phyloP scores from a whole-genome alignment of 768 basidiomycete species.

The Lepiota venenata region DNA sequence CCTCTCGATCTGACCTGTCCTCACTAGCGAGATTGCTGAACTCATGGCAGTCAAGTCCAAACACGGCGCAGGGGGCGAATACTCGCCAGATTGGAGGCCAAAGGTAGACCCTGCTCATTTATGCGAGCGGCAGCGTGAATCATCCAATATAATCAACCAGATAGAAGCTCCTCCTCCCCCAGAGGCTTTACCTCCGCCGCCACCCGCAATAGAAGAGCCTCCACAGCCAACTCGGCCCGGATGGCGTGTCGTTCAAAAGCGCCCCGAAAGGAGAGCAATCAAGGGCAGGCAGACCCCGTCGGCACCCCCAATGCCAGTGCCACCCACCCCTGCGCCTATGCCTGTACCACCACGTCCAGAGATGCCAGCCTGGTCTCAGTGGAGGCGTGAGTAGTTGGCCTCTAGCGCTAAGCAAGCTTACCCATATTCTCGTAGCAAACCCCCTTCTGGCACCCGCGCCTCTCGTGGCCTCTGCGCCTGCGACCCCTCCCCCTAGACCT shows the following conservation, averaged over 20 bases:
- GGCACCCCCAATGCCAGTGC: conserved; percentile 31
- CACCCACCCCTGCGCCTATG: conserved; percentile 33
- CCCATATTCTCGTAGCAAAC: conserved; percentile 45
- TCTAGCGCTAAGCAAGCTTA: not conserved
- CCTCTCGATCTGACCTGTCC: not conserved
- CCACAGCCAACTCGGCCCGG: conserved; percentile 56
- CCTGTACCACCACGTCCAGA: conserved; percentile 48
- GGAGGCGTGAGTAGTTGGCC: conserved; percentile 59
- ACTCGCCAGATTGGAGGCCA: conserved; percentile 70
- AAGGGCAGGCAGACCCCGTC: conserved; percentile 37
- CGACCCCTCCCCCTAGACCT: conserved; percentile 47
- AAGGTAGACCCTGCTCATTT: conserved; percentile 34
- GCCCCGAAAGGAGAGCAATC: conserved; percentile 46
- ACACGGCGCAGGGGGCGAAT: conserved; percentile 77
- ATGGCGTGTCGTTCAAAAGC: conserved; percentile 73
- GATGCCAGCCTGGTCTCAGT: conserved; percentile 80
- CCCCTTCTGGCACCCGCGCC: conserved; percentile 54
- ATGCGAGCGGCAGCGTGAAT: not conserved
- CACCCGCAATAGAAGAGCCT: conserved; percentile 46
- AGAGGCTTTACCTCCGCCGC: conserved; percentile 37
- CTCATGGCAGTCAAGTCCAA: conserved; percentile 82
- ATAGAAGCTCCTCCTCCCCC: conserved; percentile 32
- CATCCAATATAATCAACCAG: conserved; percentile 14
- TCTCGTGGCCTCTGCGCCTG: conserved; percentile 31
- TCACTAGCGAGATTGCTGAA: conserved; percentile 73